Percentiles rank a stretch among this genome's conserved stretches.
Evolutionary conservation across 2,329 filamentous ascomycete genomes (phyloP).

Genomic region (Aspergillus thermomutatus): DNA sequence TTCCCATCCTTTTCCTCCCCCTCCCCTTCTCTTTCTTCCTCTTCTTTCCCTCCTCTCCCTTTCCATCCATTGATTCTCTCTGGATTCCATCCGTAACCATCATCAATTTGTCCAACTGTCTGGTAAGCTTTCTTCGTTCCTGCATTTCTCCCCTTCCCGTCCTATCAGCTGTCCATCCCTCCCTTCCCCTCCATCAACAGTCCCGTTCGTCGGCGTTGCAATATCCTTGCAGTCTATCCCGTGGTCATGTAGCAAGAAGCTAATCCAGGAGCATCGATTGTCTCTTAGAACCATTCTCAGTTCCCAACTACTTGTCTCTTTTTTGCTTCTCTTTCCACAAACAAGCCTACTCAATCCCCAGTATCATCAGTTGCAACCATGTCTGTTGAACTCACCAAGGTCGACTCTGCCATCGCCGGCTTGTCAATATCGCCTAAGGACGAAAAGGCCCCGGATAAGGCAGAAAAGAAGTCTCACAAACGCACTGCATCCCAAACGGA

Average conservation of each 20-base stretch:
- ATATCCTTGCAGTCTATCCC: constrained; percentile 8
- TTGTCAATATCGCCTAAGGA: constrained; percentile 65
- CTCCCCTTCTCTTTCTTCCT: constrained; percentile 2
- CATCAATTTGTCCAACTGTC: background rate
- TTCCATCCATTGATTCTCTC: constrained; percentile 2
- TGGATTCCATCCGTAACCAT: constrained; percentile 1
- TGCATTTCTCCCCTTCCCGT: background rate
- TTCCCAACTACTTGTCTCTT: constrained; percentile 6
- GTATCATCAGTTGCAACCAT: constrained; percentile 36
- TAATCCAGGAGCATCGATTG: background rate
- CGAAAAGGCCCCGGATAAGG: constrained; percentile 48
- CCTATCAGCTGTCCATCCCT: constrained; percentile 1
- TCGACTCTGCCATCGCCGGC: constrained; percentile 88
- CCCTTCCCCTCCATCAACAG: background rate
- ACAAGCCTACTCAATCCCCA: background rate
- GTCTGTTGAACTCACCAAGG: constrained; percentile 71
- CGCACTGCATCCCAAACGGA: constrained; percentile 70
- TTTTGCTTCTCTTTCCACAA: constrained; percentile 2
- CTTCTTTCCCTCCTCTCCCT: constrained; percentile 2
- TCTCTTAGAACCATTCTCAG: constrained; percentile 1
- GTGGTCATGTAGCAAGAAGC: background rate
- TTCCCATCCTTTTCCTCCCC: constrained; percentile 3
- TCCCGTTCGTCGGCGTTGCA: constrained; percentile 4
- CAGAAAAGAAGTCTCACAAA: constrained; percentile 57
- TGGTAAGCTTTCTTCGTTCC: constrained; percentile 11